These are phyloP conservation scores for Capsicum baccatum DNA, from an alignment of 257 asterid genomes.

Conservation along the genomic window DNA sequence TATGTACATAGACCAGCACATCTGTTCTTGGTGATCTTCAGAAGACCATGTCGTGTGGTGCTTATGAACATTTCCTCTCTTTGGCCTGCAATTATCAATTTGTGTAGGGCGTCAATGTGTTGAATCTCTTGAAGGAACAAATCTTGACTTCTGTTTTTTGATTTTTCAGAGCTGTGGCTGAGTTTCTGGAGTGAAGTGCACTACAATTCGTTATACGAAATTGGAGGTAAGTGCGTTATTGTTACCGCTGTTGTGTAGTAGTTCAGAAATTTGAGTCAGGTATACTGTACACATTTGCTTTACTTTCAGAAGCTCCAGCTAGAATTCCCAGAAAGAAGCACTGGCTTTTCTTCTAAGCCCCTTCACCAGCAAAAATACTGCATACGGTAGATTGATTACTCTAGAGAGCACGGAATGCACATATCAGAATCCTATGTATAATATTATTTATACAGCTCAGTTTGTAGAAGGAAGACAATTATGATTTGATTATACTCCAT, in stretches of 20 bases:
- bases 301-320: conserved; percentile 67
- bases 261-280: neutral
- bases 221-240: conserved; percentile 58
- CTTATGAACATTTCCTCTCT: neutral
- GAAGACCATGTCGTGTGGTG: neutral
- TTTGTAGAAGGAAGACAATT: neutral
- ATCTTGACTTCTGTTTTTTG: neutral
- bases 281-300: neutral
- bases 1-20: neutral
- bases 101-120: neutral
- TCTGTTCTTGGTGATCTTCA: neutral
- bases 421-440: conserved; percentile 22
- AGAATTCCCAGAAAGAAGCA: conserved; percentile 72
- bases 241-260: neutral
- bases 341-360: conserved; percentile 61
- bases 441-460: neutral
- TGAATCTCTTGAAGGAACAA: neutral
- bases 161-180: conserved; percentile 76
- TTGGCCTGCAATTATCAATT: neutral
- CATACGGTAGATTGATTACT: neutral
- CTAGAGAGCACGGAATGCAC: conserved; percentile 16
- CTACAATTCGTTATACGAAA: conserved; percentile 82
- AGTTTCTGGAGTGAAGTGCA: conserved; percentile 99
- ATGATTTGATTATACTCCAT: neutral
- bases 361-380: conserved; percentile 22